A percentile compares a stretch with the other conserved stretches of the same genome.
Conservation (phyloP, 2,329 filamentous ascomycete species). For the Hypoxylon sp. region DNA sequence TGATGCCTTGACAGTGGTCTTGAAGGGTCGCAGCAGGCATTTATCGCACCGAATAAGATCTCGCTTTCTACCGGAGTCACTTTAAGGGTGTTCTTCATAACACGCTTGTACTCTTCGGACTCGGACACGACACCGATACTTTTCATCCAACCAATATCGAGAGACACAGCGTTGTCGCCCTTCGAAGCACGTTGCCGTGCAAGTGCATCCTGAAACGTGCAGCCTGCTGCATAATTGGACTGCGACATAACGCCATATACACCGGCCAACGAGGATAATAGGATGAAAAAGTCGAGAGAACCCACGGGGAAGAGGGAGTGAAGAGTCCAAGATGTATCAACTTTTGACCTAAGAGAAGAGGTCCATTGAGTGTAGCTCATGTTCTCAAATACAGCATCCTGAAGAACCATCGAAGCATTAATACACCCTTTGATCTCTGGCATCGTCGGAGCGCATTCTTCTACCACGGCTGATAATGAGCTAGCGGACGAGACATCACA, state of each 20-base stretch:
- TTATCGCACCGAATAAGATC: neutral
- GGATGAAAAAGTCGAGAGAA: constrained; percentile 52
- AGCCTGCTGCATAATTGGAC: constrained; percentile 52
- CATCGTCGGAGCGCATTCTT: neutral
- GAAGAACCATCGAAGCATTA: constrained; percentile 29
- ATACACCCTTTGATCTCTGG: constrained; percentile 32
- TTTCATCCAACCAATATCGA: constrained; percentile 26
- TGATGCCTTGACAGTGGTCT: neutral
- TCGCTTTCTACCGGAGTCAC: neutral
- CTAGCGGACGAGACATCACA: constrained; percentile 13
- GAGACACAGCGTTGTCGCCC: constrained; percentile 16
- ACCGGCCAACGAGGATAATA: constrained; percentile 45
- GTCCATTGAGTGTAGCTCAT: constrained; percentile 26
- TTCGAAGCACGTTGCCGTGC: constrained; percentile 26
- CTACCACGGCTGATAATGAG: neutral
- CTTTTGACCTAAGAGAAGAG: constrained; percentile 22
- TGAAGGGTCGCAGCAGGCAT: neutral
- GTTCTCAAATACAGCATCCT: constrained; percentile 19
- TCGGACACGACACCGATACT: constrained; percentile 27
- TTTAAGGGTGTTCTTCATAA: neutral
- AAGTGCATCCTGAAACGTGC: constrained; percentile 50
- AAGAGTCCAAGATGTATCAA: constrained; percentile 27
- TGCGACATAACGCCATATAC: constrained; percentile 47
- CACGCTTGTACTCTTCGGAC: constrained; percentile 2
- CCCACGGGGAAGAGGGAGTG: constrained; percentile 23